Conservation (phyloP, 148 eudicot species). For the Fagopyrum homotropicum region DNA sequence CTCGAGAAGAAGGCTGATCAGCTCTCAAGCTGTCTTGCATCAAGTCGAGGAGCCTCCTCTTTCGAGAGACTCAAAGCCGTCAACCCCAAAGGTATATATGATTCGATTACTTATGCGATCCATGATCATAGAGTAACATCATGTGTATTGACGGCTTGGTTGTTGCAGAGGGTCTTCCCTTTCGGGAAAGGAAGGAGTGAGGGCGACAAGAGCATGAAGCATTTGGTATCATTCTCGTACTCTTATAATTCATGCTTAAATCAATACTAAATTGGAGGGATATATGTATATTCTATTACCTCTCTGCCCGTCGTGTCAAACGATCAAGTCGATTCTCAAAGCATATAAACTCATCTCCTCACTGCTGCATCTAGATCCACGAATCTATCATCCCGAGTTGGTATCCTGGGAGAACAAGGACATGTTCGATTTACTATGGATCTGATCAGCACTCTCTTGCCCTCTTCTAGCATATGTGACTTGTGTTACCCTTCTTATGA, state of each 20-base stretch:
- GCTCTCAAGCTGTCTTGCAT: conserved; percentile 2
- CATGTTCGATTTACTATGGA: too few relatives aligned
- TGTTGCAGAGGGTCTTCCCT: conserved; percentile 66
- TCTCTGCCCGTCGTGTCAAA: too few relatives aligned
- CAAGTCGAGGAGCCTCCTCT: conserved; percentile 7
- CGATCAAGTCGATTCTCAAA: too few relatives aligned
- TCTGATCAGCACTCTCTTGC: too few relatives aligned
- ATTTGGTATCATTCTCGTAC: conserved; percentile 57
- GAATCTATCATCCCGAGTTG: too few relatives aligned
- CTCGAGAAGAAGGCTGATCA: background rate
- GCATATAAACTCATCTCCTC: too few relatives aligned
- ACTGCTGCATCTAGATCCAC: too few relatives aligned
- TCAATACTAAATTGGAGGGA: background rate
- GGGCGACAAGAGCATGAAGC: conserved; percentile 94
- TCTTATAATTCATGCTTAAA: background rate
- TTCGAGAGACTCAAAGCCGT: background rate
- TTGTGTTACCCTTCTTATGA: too few relatives aligned
- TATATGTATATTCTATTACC: too few relatives aligned
- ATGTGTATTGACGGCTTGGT: background rate
- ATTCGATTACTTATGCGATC: too few relatives aligned
- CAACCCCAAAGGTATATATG: background rate
- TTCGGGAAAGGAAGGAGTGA: conserved; percentile 97
- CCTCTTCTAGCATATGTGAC: too few relatives aligned
- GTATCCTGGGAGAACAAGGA: too few relatives aligned
- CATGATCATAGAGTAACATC: background rate